A percentile compares a stretch with the other conserved stretches of the same genome.
phyloP scores from a whole-genome alignment of 345 rosid species.

The Pistacia vera region DNA sequence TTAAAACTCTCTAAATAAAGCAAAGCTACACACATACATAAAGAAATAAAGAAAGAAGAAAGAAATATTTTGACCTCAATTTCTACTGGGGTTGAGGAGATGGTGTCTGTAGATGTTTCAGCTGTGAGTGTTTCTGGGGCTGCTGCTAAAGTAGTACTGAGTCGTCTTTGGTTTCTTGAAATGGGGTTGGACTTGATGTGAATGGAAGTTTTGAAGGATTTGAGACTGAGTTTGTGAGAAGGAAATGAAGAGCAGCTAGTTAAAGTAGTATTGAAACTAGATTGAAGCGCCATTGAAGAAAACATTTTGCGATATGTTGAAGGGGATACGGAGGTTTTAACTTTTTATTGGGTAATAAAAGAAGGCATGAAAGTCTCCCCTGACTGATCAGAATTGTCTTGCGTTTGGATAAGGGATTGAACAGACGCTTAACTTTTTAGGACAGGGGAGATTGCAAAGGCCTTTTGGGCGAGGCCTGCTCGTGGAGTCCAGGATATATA shows the following conservation, averaged over 20 bases:
- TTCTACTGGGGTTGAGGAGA: constrained; percentile 26
- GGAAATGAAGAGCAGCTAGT: constrained; percentile 27
- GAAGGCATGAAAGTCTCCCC: constrained; percentile 1
- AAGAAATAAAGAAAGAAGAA: constrained; percentile 1
- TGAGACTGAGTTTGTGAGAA: constrained; percentile 18
- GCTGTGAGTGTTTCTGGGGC: constrained; percentile 51
- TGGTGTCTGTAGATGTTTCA: constrained; percentile 28
- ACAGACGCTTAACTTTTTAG: too few relatives aligned
- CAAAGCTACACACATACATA: not conserved
- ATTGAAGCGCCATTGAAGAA: constrained; percentile 50
- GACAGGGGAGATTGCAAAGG: not conserved
- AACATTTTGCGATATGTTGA: constrained; percentile 29
- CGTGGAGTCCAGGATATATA: not conserved
- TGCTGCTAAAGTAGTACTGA: constrained; percentile 36
- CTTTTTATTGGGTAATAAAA: constrained; percentile 1
- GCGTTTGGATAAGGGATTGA: constrained; percentile 44
- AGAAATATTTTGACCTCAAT: constrained; percentile 28
- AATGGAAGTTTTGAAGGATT: constrained; percentile 15
- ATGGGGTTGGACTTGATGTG: constrained; percentile 27
- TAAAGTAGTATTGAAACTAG: constrained; percentile 24
- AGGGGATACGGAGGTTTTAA: not conserved
- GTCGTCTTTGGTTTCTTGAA: constrained; percentile 34
- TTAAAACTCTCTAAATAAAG: not conserved
- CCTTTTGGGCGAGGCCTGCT: not conserved
- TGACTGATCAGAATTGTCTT: constrained; percentile 20